These are phyloP conservation scores for Penicillium decumbens DNA, from an alignment of 2,329 filamentous ascomycete genomes.

Conservation along the genomic window DNA sequence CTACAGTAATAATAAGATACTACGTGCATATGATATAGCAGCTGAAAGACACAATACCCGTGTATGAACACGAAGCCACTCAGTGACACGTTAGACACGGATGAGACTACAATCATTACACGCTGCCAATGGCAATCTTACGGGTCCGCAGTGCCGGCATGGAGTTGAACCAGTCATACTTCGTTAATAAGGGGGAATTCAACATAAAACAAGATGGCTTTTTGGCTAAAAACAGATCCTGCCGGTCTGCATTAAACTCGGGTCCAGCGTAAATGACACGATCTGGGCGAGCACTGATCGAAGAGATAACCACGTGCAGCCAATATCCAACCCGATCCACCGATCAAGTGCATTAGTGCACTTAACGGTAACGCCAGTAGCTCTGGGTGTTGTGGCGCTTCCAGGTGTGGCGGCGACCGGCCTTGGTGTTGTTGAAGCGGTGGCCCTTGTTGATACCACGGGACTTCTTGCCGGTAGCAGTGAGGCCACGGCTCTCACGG, in stretches of 20 bases:
- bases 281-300: slow-evolving; percentile 30
- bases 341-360: slow-evolving; percentile 26
- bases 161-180: slow-evolving; percentile 35
- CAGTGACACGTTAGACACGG: background rate
- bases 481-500: slow-evolving; percentile 95
- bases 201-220: slow-evolving; percentile 33
- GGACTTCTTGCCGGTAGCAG: slow-evolving; percentile 98
- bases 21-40: no score
- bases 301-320: slow-evolving; percentile 36
- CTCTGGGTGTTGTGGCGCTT: slow-evolving; percentile 99
- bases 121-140: slow-evolving; percentile 1
- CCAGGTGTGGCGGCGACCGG: slow-evolving; percentile 99
- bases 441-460: slow-evolving; percentile 99
- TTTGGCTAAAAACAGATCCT: slow-evolving; percentile 39
- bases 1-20: no score
- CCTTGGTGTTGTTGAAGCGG: slow-evolving; percentile 96
- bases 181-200: slow-evolving; percentile 35
- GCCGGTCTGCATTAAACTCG: slow-evolving; percentile 37
- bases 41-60: background rate
- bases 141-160: slow-evolving; percentile 9
- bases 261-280: slow-evolving; percentile 27
- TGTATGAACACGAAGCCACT: background rate
- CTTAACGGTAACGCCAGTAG: slow-evolving; percentile 92
- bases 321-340: slow-evolving; percentile 29
- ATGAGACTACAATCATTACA: background rate